Evolutionary conservation across 805 yeast genomes (phyloP).

Genomic region (Ogataea methanolica): DNA sequence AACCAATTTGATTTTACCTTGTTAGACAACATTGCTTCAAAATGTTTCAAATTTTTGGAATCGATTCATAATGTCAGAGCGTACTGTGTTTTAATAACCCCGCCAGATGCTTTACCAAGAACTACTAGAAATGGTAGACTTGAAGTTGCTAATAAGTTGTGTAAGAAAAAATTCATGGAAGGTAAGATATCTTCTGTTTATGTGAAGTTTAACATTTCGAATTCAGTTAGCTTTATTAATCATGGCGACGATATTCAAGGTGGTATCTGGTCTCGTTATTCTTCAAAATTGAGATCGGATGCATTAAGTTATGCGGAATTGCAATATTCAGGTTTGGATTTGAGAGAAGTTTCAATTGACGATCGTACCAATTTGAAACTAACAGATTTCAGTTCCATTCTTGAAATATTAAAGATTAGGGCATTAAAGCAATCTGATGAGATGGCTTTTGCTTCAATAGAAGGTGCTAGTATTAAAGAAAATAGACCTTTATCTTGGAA

Average conservation of each 20-base stretch:
- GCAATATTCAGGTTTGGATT: conserved; percentile 81
- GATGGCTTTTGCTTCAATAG: conserved; percentile 56
- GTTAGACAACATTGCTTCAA: conserved; percentile 46
- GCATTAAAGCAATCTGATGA: conserved; percentile 72
- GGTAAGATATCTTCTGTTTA: conserved; percentile 78
- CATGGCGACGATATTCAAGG: conserved; percentile 73
- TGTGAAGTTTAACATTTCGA: conserved; percentile 70
- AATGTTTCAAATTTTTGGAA: conserved; percentile 41
- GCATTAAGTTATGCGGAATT: conserved; percentile 60
- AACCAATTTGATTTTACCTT: conserved; percentile 30
- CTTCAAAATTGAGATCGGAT: conserved; percentile 59
- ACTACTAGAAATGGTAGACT: conserved; percentile 79
- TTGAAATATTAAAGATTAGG: conserved; percentile 77
- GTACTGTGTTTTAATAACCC: conserved; percentile 76
- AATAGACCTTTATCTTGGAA: conserved; percentile 68
- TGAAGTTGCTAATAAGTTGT: conserved; percentile 88
- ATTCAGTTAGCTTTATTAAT: conserved; percentile 60
- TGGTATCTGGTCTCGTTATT: conserved; percentile 79
- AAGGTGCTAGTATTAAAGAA: conserved; percentile 38
- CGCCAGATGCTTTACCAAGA: conserved; percentile 78
- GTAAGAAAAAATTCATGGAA: conserved; percentile 68
- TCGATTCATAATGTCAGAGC: conserved; percentile 70
- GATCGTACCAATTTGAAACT: conserved; percentile 71
- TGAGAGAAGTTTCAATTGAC: conserved; percentile 71
- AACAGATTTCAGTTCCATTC: conserved; percentile 64